A percentile compares a stretch with the other conserved stretches of the same genome.
phyloP scores from a whole-genome alignment of 108 stramenopile species.

The Skeletonema grethae region DNA sequence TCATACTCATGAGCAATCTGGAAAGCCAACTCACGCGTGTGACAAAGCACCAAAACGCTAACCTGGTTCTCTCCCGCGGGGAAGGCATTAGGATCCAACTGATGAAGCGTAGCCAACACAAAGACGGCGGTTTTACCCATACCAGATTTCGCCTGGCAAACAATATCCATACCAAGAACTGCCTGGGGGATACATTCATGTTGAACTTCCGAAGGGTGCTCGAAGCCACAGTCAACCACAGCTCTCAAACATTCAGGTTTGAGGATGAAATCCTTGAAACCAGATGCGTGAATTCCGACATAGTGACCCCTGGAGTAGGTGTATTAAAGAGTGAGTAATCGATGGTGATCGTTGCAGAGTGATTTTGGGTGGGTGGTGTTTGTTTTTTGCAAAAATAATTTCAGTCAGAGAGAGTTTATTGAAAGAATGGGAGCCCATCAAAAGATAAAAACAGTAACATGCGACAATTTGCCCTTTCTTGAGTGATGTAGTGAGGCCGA shows the following conservation, averaged over 20 bases:
- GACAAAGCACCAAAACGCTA: conserved; percentile 94
- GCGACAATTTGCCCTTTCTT: background rate
- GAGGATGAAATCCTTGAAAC: conserved; percentile 98
- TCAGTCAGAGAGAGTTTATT: conserved; percentile 16
- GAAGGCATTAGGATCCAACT: conserved; percentile 74
- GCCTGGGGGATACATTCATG: conserved; percentile 99
- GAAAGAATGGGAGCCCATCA: background rate
- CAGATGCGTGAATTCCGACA: conserved; percentile 98
- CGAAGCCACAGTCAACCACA: conserved; percentile 99
- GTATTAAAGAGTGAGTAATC: conserved; percentile 22
- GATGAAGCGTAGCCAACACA: conserved; percentile 97
- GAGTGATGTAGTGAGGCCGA: too few species aligned
- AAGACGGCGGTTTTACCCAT: conserved; percentile 99
- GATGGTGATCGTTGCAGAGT: conserved; percentile 22
- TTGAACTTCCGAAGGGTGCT: conserved; percentile 98
- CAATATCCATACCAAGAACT: conserved; percentile 98
- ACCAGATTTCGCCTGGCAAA: conserved; percentile 99
- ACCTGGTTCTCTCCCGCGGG: conserved; percentile 81
- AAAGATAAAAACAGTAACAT: background rate
- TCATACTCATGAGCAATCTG: conserved; percentile 99
- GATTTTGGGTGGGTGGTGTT: background rate
- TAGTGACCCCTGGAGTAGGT: conserved; percentile 90
- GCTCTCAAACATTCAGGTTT: conserved; percentile 99
- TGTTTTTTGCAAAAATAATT: conserved; percentile 23
- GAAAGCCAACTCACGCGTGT: conserved; percentile 99